Conservation (phyloP, 331 rosid genomes). For the Cydonia oblonga region DNA sequence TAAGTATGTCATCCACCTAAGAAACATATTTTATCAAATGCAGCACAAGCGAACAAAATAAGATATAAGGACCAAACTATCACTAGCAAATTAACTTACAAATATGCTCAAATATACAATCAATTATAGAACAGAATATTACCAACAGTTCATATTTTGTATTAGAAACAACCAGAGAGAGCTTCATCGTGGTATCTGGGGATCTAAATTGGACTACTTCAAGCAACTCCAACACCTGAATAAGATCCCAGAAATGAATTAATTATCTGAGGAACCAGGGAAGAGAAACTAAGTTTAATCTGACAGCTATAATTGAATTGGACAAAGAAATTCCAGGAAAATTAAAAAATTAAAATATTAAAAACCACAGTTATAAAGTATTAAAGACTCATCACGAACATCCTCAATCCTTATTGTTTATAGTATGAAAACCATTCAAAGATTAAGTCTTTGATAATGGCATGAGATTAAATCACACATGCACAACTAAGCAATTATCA, state of each 20-base stretch:
- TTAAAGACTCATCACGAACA: neutral
- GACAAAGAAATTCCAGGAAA: neutral
- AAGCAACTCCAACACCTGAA: slow-evolving; percentile 81
- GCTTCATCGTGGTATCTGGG: slow-evolving; percentile 56
- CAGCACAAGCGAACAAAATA: neutral
- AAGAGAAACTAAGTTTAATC: neutral
- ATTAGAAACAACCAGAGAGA: slow-evolving; percentile 50
- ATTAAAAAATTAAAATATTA: neutral
- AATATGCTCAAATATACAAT: neutral
- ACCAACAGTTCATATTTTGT: slow-evolving; percentile 66
- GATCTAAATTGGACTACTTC: slow-evolving; percentile 87
- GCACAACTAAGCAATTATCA: slow-evolving; percentile 1
- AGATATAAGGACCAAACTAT: neutral
- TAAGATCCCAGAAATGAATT: slow-evolving; percentile 10
- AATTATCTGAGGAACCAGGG: neutral
- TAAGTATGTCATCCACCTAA: slow-evolving; percentile 69
- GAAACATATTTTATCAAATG: slow-evolving; percentile 2
- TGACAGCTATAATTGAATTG: neutral
- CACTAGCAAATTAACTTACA: slow-evolving; percentile 44
- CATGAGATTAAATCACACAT: slow-evolving; percentile 7
- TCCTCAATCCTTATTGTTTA: neutral
- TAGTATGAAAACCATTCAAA: neutral
- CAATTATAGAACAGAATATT: slow-evolving; percentile 10
- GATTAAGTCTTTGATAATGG: neutral
- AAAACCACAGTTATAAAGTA: neutral